Base-by-base conservation (phyloP, 2,329 filamentous ascomycete species). In the Coniochaeta pulveracea region DNA sequence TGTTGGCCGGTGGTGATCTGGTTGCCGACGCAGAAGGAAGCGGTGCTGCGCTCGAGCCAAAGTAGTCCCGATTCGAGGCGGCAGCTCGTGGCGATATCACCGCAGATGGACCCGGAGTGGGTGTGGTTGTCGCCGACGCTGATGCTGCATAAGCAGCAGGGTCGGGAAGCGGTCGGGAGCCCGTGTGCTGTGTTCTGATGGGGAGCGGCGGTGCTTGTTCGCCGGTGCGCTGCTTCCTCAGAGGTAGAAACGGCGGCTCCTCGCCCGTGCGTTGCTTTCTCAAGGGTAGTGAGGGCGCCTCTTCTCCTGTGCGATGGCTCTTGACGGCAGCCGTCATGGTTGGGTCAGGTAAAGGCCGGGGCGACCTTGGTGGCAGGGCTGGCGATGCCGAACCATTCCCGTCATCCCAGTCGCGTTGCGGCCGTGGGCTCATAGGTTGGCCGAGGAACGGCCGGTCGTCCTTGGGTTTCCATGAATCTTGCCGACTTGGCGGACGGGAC, bases 401-500 rank as follows among this genome's bases (percentile, higher is more conserved):
- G 26, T 42, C 33, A 6, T 42, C 39, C 28, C 48, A 47, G 18
- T 47, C 44, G 15, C 49, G 47, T 15, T 45, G 34, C 21, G 44
- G 41, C 27, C 55, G 50, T 25, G 56, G 54, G 37, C 60, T 61
- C 19, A n/a, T 15, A 19, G n/a, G 18, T 14, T 31, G 28, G 2
- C 6, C 15, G 12, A 82, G 58, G 27, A 73, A 69, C 28, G 81
- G 76, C 27, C 71, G 69, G 52, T 84, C 78, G 42, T 78, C 71
- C 35, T 58, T 57, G 40, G 72, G 55, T 12, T 41, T 43, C 74
- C 75, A 82, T 40, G 81, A 67, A 52, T 82, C 58, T 51, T 78
- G 60, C 47, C 77, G 56, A 56, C 71, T 56, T 49, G 70, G 60
- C 6, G 62, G 47, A 35, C 58, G 41, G 37, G 57, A 51, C 22